These are phyloP conservation scores for Crithidia mellificae DNA, from an alignment of 208 protist genomes.

Conservation along the genomic window DNA sequence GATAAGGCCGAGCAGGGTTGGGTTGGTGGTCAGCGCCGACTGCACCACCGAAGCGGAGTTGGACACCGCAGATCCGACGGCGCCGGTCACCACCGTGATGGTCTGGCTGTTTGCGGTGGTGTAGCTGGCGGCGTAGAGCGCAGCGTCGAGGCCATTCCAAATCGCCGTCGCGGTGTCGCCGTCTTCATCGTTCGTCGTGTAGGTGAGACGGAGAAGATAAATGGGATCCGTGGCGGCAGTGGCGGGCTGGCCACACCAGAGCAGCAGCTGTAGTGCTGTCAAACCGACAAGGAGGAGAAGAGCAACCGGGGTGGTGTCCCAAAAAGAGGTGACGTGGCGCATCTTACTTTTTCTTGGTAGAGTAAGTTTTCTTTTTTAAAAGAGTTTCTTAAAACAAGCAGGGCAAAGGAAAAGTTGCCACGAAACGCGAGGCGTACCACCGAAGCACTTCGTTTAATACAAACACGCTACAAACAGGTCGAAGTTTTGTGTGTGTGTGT, in stretches of 20 bases:
- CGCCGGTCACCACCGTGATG: slow-evolving; percentile 23
- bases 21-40: slow-evolving; percentile 1
- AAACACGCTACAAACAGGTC: too few relatives aligned
- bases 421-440: too few relatives aligned
- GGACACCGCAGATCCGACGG: not conserved
- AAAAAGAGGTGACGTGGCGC: not conserved
- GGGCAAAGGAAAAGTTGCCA: too few relatives aligned
- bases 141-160: slow-evolving; percentile 26
- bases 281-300: not conserved
- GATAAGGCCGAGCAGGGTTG: slow-evolving; percentile 21
- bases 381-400: too few relatives aligned
- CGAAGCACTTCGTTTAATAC: too few relatives aligned
- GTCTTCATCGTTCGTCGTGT: not conserved
- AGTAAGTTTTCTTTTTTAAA: too few relatives aligned
- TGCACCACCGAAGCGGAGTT: slow-evolving; percentile 12
- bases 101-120: slow-evolving; percentile 5
- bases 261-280: not conserved
- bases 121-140: slow-evolving; percentile 25
- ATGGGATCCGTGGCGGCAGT: slow-evolving; percentile 6
- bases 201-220: slow-evolving; percentile 29
- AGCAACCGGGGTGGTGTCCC: not conserved
- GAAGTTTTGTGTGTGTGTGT: too few relatives aligned
- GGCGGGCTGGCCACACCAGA: too few relatives aligned
- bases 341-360: too few relatives aligned
- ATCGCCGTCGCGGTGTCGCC: slow-evolving; percentile 17